Evolutionary conservation across 2,329 filamentous ascomycete genomes (phyloP).

Genomic region (Fusarium temperatum): DNA sequence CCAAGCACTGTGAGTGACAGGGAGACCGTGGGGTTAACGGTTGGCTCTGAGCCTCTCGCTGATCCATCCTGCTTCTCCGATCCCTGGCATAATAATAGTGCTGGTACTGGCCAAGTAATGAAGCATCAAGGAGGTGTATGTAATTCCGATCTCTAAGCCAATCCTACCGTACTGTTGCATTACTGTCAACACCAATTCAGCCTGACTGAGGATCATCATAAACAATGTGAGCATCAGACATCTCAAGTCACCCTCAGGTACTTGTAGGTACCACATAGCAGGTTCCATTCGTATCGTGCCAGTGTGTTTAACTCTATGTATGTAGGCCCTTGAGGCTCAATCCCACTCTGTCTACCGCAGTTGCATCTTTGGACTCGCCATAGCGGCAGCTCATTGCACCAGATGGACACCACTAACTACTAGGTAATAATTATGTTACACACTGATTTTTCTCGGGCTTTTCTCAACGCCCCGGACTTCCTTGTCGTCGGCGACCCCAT

Average conservation of each 20-base stretch:
- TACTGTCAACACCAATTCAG: conserved; percentile 15
- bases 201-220: not conserved
- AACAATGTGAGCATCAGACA: not conserved
- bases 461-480: conserved; percentile 18
- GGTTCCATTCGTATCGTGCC: not conserved
- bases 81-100: conserved; percentile 10
- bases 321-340: conserved; percentile 10
- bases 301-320: not conserved
- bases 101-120: not conserved
- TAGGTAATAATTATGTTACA: not conserved
- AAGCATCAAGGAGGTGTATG: conserved; percentile 6
- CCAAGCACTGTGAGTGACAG: conserved; percentile 28
- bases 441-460: conserved; percentile 18
- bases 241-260: conserved; percentile 27
- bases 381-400: conserved; percentile 32
- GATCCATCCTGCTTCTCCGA: conserved; percentile 23
- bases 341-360: conserved; percentile 13
- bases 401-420: not conserved
- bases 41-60: conserved; percentile 42
- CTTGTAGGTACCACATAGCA: not conserved
- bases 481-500: conserved; percentile 16
- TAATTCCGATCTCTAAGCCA: conserved; percentile 20
- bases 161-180: not conserved
- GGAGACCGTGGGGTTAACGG: conserved; percentile 42
- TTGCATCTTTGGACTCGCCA: conserved; percentile 24